Conservation (phyloP, 2,329 filamentous ascomycete genomes). For the Exserohilum rostratum region DNA sequence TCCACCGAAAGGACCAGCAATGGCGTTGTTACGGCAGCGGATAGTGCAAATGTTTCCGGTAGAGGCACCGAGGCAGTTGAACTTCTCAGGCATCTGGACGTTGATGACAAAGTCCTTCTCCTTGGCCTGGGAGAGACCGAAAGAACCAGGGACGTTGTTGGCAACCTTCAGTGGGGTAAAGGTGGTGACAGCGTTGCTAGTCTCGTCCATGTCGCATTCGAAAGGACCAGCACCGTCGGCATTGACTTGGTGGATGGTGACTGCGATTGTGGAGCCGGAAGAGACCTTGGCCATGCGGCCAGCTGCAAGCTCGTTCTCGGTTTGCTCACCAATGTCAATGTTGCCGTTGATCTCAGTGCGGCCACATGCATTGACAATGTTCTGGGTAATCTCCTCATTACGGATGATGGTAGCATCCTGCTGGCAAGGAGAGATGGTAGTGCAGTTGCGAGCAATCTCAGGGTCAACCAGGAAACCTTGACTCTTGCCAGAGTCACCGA, state of each 20-base stretch:
- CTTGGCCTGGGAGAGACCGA: slow-evolving; percentile 64
- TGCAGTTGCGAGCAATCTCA: slow-evolving; percentile 46
- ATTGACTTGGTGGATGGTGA: slow-evolving; percentile 64
- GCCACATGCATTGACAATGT: slow-evolving; percentile 48
- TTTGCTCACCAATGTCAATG: slow-evolving; percentile 49
- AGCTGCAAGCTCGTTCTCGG: slow-evolving; percentile 44
- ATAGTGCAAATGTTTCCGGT: slow-evolving; percentile 68
- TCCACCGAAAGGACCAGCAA: slow-evolving; percentile 68
- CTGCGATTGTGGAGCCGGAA: slow-evolving; percentile 33
- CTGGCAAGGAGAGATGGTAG: slow-evolving; percentile 47
- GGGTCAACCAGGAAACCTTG: slow-evolving; percentile 46
- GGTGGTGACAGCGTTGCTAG: slow-evolving; percentile 55
- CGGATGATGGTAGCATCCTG: slow-evolving; percentile 48
- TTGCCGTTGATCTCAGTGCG: slow-evolving; percentile 46
- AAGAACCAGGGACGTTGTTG: slow-evolving; percentile 65
- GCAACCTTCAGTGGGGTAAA: slow-evolving; percentile 59
- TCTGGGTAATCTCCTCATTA: slow-evolving; percentile 44
- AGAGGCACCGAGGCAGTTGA: slow-evolving; percentile 58
- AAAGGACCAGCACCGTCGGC: slow-evolving; percentile 70
- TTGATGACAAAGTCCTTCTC: slow-evolving; percentile 63
- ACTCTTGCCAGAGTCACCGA: slow-evolving; percentile 36
- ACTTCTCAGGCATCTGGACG: slow-evolving; percentile 61
- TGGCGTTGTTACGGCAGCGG: slow-evolving; percentile 65
- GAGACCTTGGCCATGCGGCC: slow-evolving; percentile 38
- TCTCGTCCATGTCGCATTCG: slow-evolving; percentile 67